Conservation (phyloP, 2,329 filamentous ascomycete species). For the Lachnellula suecica region DNA sequence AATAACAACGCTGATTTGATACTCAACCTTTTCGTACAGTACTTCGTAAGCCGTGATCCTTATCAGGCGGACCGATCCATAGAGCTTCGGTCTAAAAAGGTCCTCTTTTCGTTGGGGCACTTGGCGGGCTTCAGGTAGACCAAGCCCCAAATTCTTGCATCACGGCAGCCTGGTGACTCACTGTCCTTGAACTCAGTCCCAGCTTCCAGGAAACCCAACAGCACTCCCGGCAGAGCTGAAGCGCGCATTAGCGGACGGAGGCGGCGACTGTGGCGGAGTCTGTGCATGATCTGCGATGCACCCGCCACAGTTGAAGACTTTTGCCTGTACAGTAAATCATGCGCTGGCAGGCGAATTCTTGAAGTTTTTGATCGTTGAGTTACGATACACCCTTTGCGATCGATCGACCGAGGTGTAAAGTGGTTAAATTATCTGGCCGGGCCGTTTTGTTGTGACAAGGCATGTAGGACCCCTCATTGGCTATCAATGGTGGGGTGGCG, state of each 20-base stretch:
- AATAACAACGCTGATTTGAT: conserved; percentile 1
- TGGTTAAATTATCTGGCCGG: not conserved
- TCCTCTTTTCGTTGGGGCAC: not conserved
- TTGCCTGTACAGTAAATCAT: conserved; percentile 9
- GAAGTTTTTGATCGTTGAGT: conserved; percentile 5
- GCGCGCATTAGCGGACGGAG: conserved; percentile 21
- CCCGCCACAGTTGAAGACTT: conserved; percentile 14
- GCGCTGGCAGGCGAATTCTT: conserved; percentile 20
- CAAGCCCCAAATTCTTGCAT: not conserved
- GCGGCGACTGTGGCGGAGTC: conserved; percentile 25
- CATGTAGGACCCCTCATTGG: conserved; percentile 27
- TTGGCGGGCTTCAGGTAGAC: conserved; percentile 1
- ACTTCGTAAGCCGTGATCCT: not conserved
- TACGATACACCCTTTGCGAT: conserved; percentile 1
- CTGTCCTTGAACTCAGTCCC: not conserved
- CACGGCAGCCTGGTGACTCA: conserved; percentile 8
- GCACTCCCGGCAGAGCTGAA: conserved; percentile 29
- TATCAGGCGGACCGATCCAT: not conserved
- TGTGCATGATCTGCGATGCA: conserved; percentile 11
- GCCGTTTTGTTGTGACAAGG: conserved; percentile 19
- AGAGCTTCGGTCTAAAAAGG: not conserved
- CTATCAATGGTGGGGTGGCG: conserved; percentile 5
- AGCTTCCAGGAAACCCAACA: conserved; percentile 4
- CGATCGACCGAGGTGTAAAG: conserved; percentile 5
- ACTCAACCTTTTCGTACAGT: not conserved